Evolutionary conservation across 2,329 filamentous ascomycete species (phyloP), one percentile per base, ranked within the genome.

Genomic region (Nigrospora sphaerica): DNA sequence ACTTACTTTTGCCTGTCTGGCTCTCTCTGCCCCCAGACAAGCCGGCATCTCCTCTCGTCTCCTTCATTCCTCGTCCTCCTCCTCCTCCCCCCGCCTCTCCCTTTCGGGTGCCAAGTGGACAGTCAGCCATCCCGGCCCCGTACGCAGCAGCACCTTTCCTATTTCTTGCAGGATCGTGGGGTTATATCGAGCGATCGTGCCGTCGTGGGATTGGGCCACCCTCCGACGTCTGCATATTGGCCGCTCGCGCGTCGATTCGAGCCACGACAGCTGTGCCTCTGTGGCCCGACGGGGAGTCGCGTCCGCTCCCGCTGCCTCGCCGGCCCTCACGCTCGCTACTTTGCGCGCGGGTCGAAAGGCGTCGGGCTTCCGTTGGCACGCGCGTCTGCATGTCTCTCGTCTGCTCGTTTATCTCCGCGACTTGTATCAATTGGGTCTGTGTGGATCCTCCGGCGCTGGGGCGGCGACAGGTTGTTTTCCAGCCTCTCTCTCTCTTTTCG

Each of bases 261-360:
- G 62, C 62, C 62, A 64, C 62, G 62, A 64, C 62, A 64, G 51
- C 53, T 42, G n/a, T n/a, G 55, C 55, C 55, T 48, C 52, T 59
- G 54, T 55, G 55, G 54, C 54, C 57, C 54, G 56, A 62, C 61
- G 57, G 61, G 59, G 57, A 57, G 50, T 51, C 42, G 32, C 45
- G 17, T 12, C 32, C 18, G 32, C 16, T 32, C 32, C 16, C 36
- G 9, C 42, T 33, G 43, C 34, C 32, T n/a, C 31, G 42, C 42
- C 35, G 33, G 33, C 33, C 28, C 28, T 33, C 42, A 32, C 33
- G 42, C 42, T 44, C 38, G 34, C 34, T 28, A 28, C 23, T 28
- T 28, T n/a, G n/a, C 23, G 23, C 23, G 23, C 23, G 23, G 4
- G 23, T 28, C 33, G 18, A 38, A 23, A 28, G 32, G 18, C 39